Base-by-base conservation (phyloP, 129 eudicot genomes). In the Artemisia argyi region DNA sequence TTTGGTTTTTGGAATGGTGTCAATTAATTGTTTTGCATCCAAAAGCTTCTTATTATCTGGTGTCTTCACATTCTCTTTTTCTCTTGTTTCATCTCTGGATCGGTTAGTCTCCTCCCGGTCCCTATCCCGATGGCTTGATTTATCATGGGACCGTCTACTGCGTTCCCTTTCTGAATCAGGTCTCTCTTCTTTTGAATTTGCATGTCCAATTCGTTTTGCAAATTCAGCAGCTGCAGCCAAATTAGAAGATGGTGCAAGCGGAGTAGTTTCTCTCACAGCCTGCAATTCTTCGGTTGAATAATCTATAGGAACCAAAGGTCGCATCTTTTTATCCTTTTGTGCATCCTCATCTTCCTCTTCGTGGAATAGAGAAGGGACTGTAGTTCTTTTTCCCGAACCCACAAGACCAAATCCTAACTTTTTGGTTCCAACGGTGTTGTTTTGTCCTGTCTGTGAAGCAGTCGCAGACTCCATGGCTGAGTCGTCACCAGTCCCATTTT, bases 281-380 rank as follows among this genome's bases (percentile, higher is more conserved):
- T 30, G 35, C 35, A 30, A 30, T 30, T 30, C 35, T 30, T 30
- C 26, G 35, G 35, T 30, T 30, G 35, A 30, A 30, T 30, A 30
- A 30, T 30, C 35, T 30, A 30, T 30, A 30, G 35, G 35, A 30
- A 30, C 35, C 35, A 30, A 30, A 28, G 35, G 35, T 30, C 35
- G 35, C 35, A 30, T 30, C 35, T 30, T 30, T 30, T 30, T 24
- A 30, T 30, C 35, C 82, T 88, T 94, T 15, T 84, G 91, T 67
- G 91, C 85, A 69, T 94, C 97, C 53, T 94, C 99, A n/a, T 95
- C 99, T 82, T 94, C 97, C 64, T 89, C 97, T 83, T 88, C 93
- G 2, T 81, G 83, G 82, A 95, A 95, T n/a, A 95, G 89, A 42
- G 99, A 95, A 24, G 92, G 96, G 15, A 90, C 97, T 11, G 99